phyloP scores from a whole-genome alignment of 2,329 filamentous ascomycete genomes.

The Fusarium clavum region DNA sequence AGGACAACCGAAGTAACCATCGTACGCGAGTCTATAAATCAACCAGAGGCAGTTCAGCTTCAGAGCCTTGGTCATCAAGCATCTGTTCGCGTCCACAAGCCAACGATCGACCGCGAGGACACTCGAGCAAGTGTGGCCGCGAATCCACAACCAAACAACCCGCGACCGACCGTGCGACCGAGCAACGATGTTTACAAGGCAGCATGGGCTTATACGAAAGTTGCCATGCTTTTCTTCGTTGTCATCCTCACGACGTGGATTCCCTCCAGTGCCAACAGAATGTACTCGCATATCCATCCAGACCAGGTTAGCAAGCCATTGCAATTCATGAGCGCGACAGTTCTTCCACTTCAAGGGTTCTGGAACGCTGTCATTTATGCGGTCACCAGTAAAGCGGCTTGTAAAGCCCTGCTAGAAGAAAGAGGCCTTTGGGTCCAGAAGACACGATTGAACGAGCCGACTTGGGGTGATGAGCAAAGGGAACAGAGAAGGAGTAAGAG shows the following conservation, averaged over 20 bases:
- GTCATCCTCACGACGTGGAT: slow-evolving; percentile 2
- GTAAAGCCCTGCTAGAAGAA: slow-evolving; percentile 2
- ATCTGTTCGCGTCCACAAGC: not conserved
- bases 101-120: not conserved
- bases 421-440: fast-evolving
- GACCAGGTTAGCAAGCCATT: not conserved
- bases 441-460: not conserved
- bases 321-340: slow-evolving; percentile 10
- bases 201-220: slow-evolving; percentile 11
- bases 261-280: not conserved
- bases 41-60: not conserved
- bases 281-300: slow-evolving; percentile 1
- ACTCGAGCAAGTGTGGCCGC: not conserved
- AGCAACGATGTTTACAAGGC: slow-evolving; percentile 10
- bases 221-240: not conserved
- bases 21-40: not conserved
- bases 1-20: slow-evolving; percentile 12
- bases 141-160: not conserved
- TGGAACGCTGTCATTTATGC: slow-evolving; percentile 6
- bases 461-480: not conserved
- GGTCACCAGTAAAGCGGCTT: slow-evolving; percentile 1
- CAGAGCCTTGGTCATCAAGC: slow-evolving; percentile 8
- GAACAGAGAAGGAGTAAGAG: not conserved
- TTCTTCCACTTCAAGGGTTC: not conserved
- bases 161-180: not conserved